Conservation (phyloP, 2,329 filamentous ascomycete species). For the Clonostachys byssicola region DNA sequence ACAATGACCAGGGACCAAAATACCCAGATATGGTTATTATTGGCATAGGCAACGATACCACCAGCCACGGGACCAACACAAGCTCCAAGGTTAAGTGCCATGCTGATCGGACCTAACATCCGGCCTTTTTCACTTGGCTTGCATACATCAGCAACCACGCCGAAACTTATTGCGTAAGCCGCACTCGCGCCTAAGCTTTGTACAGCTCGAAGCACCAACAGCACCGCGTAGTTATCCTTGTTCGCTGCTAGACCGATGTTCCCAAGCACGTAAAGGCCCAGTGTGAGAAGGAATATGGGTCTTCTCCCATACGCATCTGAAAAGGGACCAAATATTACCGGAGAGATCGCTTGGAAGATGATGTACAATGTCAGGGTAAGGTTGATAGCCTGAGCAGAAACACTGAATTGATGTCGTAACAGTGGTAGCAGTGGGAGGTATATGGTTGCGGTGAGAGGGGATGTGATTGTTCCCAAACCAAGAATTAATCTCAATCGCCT, state of each 20-base stretch:
- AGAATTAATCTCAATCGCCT: not conserved
- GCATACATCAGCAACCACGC: conserved; percentile 2
- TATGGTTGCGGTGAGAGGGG: conserved; percentile 2
- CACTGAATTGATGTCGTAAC: not conserved
- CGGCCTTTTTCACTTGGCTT: not conserved
- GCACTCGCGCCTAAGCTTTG: conserved; percentile 1
- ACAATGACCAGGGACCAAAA: conserved; percentile 1
- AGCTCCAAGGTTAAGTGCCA: not conserved
- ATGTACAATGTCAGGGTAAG: conserved; percentile 2
- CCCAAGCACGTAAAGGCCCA: not conserved
- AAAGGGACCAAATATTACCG: not conserved
- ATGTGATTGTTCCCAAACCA: not conserved
- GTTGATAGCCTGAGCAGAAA: conserved; percentile 3
- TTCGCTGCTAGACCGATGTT: conserved; percentile 2
- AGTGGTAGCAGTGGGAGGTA: conserved; percentile 2
- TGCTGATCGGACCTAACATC: conserved; percentile 1
- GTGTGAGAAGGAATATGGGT: not conserved
- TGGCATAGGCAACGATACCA: conserved; percentile 1
- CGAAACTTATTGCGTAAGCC: not conserved
- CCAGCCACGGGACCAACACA: conserved; percentile 1
- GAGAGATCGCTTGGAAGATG: conserved; percentile 2
- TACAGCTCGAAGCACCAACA: not conserved
- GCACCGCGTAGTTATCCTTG: not conserved
- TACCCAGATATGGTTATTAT: not conserved
- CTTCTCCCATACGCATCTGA: conserved; percentile 1